phyloP scores from a whole-genome alignment of 345 rosid species.

The Eucalyptus sp. region DNA sequence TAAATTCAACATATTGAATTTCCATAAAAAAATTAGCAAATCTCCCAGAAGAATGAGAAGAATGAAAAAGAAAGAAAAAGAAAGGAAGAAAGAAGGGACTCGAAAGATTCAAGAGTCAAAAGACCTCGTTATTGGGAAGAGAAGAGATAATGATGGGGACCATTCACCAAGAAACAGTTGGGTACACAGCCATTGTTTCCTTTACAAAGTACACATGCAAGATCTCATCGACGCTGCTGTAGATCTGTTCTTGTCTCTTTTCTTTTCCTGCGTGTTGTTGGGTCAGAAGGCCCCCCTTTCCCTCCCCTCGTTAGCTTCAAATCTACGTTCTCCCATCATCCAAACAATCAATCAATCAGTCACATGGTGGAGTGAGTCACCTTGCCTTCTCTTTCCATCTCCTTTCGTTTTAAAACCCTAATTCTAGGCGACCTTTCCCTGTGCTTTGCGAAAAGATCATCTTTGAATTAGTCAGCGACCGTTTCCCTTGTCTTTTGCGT shows the following conservation, averaged over 20 bases:
- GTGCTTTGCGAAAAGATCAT: neutral
- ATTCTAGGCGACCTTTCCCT: neutral
- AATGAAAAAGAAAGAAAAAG: neutral
- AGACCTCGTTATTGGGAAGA: neutral
- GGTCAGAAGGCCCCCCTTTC: neutral
- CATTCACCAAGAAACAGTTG: neutral
- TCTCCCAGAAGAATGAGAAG: neutral
- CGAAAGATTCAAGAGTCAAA: neutral
- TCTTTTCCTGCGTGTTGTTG: neutral
- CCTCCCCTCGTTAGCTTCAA: neutral
- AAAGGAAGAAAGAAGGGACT: neutral
- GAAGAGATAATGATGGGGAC: neutral
- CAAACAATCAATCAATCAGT: neutral
- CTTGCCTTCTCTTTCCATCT: neutral
- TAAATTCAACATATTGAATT: neutral
- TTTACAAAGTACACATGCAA: neutral
- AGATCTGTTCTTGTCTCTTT: neutral
- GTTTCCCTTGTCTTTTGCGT: neutral
- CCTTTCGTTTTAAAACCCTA: neutral
- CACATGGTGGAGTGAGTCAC: neutral
- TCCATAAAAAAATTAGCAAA: neutral
- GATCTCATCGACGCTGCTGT: neutral
- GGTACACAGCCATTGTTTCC: neutral
- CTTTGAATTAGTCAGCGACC: neutral
- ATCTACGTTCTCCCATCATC: neutral